These are phyloP conservation scores for Trametes pubescens DNA, from an alignment of 1,284 basidiomycete genomes.

Conservation along the genomic window DNA sequence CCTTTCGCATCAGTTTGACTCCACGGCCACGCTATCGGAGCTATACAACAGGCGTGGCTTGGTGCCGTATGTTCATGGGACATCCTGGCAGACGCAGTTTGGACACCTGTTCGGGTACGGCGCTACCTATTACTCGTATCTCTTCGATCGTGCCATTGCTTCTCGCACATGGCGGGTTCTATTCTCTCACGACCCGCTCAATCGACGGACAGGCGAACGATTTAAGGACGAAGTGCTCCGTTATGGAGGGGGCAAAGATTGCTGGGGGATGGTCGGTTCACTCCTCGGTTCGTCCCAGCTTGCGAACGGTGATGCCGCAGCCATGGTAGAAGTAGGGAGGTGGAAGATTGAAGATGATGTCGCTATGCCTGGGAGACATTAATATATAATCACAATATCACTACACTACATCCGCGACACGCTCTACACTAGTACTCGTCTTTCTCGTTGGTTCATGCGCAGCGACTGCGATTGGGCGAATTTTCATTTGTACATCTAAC, in stretches of 20 bases:
- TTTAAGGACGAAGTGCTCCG: conserved; percentile 82
- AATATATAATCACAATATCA: too few species aligned
- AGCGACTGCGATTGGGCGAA: too few species aligned
- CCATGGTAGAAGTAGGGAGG: conserved; percentile 89
- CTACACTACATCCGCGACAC: too few species aligned
- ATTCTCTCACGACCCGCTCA: conserved; percentile 73
- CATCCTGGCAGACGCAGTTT: conserved; percentile 95
- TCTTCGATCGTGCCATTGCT: conserved; percentile 96
- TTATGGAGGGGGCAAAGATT: conserved; percentile 91
- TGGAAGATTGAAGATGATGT: conserved; percentile 84
- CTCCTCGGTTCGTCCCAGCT: conserved; percentile 74
- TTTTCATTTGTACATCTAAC: too few species aligned
- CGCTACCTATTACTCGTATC: conserved; percentile 97
- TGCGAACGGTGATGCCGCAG: conserved; percentile 73
- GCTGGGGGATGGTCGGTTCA: conserved; percentile 92
- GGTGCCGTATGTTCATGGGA: conserved; percentile 82
- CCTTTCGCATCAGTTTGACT: conserved; percentile 68
- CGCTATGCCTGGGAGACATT: conserved; percentile 40
- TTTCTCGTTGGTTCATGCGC: too few species aligned
- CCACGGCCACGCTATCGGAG: conserved; percentile 70
- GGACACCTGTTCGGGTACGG: conserved; percentile 97
- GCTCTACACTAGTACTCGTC: too few species aligned
- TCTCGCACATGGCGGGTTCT: conserved; percentile 86
- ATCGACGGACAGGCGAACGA: conserved; percentile 74
- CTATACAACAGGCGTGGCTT: conserved; percentile 78